Evolutionary conservation across 345 rosid species (phyloP).

Genomic region (Hibiscus tridactylites): DNA sequence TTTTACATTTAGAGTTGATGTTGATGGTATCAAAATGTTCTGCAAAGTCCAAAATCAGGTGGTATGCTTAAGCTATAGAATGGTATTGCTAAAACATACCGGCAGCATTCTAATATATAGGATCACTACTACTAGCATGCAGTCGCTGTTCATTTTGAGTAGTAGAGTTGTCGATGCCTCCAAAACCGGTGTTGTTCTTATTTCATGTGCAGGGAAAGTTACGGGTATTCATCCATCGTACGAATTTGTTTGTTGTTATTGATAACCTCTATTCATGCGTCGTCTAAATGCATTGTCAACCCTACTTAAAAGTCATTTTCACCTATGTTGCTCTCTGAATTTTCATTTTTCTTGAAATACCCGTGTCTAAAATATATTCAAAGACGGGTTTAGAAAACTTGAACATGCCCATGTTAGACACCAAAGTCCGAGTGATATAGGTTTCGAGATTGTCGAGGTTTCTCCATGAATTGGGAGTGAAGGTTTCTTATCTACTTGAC

Average conservation of each 20-base stretch:
- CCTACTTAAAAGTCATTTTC: not conserved
- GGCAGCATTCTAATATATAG: not conserved
- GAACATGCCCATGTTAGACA: not conserved
- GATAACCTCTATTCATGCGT: not conserved
- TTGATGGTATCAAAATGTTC: too few relatives aligned
- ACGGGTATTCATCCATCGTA: too few relatives aligned
- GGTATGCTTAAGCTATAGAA: too few relatives aligned
- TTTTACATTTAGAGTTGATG: not conserved
- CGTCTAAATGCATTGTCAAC: not conserved
- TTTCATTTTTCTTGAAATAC: not conserved
- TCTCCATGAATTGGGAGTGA: not conserved
- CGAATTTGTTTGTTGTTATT: too few relatives aligned
- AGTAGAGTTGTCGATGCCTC: too few relatives aligned
- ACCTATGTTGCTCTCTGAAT: not conserved
- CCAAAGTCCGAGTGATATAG: not conserved
- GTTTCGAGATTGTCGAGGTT: not conserved
- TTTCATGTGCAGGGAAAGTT: too few relatives aligned
- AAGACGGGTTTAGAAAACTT: not conserved
- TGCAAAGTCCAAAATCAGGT: too few relatives aligned
- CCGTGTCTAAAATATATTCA: not conserved
- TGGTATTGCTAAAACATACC: not conserved
- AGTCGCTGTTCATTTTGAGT: too few relatives aligned
- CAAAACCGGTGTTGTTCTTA: not conserved
- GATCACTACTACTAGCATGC: too few relatives aligned
- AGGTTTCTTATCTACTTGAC: conserved; percentile 12